Conservation (phyloP, 352 stramenopile species). For the Phytophthora nicotianae region DNA sequence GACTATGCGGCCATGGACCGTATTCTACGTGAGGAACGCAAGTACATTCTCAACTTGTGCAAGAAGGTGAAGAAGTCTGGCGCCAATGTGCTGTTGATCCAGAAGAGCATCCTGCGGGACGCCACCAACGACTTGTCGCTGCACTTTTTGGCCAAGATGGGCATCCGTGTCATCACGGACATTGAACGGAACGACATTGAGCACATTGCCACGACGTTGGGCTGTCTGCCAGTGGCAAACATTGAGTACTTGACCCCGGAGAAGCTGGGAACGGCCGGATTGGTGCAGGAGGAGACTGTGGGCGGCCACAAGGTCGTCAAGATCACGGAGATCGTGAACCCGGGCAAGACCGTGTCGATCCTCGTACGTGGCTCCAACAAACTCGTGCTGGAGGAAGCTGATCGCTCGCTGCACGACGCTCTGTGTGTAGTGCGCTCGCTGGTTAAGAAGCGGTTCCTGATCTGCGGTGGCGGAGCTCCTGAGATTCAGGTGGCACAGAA, state of each 20-base stretch:
- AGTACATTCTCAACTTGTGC: conserved; percentile 97
- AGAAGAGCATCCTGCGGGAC: conserved; percentile 99
- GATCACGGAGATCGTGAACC: conserved; percentile 97
- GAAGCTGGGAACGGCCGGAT: conserved; percentile 95
- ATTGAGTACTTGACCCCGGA: conserved; percentile 97
- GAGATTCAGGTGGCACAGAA: conserved; percentile 97
- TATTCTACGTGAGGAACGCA: conserved; percentile 98
- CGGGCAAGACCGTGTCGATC: conserved; percentile 97
- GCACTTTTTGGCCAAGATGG: conserved; percentile 99
- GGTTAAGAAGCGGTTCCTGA: conserved; percentile 99
- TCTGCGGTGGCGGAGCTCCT: conserved; percentile 96
- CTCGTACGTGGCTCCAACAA: conserved; percentile 99
- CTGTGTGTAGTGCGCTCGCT: conserved; percentile 97
- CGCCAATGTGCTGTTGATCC: conserved; percentile 99
- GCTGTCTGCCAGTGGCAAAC: conserved; percentile 97
- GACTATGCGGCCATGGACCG: conserved; percentile 99
- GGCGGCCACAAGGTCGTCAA: conserved; percentile 98
- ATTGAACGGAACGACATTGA: conserved; percentile 99
- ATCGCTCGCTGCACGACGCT: conserved; percentile 98
- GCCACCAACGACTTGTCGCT: conserved; percentile 99
- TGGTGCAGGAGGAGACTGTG: conserved; percentile 97
- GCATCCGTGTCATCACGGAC: conserved; percentile 99
- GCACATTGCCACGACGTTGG: conserved; percentile 97
- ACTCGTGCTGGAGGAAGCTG: conserved; percentile 98
- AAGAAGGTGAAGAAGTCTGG: conserved; percentile 99